Evolutionary conservation across 441 rosid species (phyloP).

Genomic region (Iberis amara): DNA sequence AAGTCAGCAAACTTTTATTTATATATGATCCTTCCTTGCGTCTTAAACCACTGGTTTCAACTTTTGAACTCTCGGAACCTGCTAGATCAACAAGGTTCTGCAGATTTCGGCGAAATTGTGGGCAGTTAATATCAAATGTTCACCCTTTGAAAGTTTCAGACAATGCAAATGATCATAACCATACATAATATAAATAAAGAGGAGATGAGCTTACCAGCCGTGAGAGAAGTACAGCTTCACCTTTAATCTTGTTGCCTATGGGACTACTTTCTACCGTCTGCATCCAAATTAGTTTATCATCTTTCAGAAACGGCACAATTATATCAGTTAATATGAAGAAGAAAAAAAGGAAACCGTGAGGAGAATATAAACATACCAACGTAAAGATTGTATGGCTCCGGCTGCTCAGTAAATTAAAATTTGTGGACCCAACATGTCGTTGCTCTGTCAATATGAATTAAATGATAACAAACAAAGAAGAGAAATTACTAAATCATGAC

Average conservation of each 20-base stretch:
- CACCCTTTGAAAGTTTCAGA: constrained; percentile 1
- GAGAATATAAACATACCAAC: constrained; percentile 47
- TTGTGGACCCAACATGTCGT: constrained; percentile 97
- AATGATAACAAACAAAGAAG: neutral
- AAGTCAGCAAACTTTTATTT: constrained; percentile 93
- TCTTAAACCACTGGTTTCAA: constrained; percentile 88
- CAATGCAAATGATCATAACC: constrained; percentile 7
- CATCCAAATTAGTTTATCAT: constrained; percentile 26
- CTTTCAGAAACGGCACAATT: constrained; percentile 20
- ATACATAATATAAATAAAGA: constrained; percentile 17
- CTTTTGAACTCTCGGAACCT: constrained; percentile 99
- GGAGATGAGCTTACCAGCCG: constrained; percentile 71
- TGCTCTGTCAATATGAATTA: constrained; percentile 56
- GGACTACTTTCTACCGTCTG: constrained; percentile 96
- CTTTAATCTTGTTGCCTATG: constrained; percentile 63
- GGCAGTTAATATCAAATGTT: constrained; percentile 19
- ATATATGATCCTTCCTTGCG: constrained; percentile 97
- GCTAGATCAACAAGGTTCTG: constrained; percentile 99
- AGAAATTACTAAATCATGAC: constrained; percentile 9
- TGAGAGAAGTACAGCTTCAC: constrained; percentile 92
- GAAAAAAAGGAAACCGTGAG: constrained; percentile 13
- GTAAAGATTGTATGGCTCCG: constrained; percentile 98
- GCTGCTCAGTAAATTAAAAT: constrained; percentile 95
- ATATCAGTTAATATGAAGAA: constrained; percentile 2
- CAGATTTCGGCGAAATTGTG: constrained; percentile 40